A percentile compares a stretch with the other conserved stretches of the same genome.
Evolutionary conservation across 768 basidiomycete genomes (phyloP).

Genomic region (Gymnopilus dilepis): DNA sequence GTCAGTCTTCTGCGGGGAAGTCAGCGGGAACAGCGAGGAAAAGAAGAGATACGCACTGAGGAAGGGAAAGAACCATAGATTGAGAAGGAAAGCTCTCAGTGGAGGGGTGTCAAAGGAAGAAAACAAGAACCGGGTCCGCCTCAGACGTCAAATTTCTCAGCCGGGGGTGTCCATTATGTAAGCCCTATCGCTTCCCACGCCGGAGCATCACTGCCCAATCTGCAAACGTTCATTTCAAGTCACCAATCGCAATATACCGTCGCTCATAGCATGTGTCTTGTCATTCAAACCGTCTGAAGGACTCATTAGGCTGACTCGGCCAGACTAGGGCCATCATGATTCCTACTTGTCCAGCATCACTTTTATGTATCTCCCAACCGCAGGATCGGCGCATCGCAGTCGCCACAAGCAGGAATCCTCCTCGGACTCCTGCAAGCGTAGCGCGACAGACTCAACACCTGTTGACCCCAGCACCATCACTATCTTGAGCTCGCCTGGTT

Average conservation of each 20-base stretch:
- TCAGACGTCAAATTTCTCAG: constrained; percentile 22
- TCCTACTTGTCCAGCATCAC: constrained; percentile 17
- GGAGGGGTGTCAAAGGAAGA: constrained; percentile 28
- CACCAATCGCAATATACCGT: constrained; percentile 25
- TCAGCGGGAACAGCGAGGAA: constrained; percentile 15
- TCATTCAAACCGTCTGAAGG: neutral
- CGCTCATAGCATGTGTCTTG: constrained; percentile 2
- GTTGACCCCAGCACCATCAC: constrained; percentile 39
- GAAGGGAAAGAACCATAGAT: constrained; percentile 61
- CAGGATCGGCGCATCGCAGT: constrained; percentile 56
- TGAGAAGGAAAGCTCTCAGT: constrained; percentile 32
- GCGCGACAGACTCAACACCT: constrained; percentile 35
- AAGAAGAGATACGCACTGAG: constrained; percentile 31
- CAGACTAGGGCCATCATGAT: constrained; percentile 2
- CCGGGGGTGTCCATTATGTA: constrained; percentile 17
- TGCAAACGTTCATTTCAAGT: constrained; percentile 11
- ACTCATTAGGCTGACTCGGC: constrained; percentile 1
- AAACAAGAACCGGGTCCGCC: constrained; percentile 23
- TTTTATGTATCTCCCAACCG: constrained; percentile 32
- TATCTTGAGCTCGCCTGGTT: constrained; percentile 70
- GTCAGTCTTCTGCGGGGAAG: constrained; percentile 41
- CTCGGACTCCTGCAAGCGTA: constrained; percentile 66
- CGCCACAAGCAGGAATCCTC: constrained; percentile 79
- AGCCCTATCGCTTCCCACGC: constrained; percentile 23
- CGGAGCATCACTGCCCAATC: neutral